phyloP scores from a whole-genome alignment of 176 grass and related monocot species.

The Oryza australiensis region DNA sequence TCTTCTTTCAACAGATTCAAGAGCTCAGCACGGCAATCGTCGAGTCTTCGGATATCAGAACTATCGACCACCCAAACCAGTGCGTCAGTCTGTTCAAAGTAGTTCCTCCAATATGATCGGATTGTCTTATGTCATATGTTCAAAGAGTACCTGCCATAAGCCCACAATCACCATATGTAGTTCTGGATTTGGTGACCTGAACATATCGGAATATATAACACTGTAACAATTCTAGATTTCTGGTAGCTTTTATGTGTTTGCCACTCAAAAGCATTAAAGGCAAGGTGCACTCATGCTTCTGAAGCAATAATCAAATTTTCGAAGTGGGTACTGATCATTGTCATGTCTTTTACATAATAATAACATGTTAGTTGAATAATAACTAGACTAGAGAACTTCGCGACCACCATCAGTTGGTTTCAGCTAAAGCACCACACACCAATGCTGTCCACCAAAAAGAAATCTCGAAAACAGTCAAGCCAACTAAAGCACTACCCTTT shows the following conservation, averaged over 20 bases:
- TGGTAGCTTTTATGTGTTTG: neutral
- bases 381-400: neutral
- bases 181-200: neutral
- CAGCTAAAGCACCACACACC: neutral
- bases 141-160: constrained; percentile 51
- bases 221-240: neutral
- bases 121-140: constrained; percentile 81
- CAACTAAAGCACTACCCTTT: neutral
- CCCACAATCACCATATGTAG: constrained; percentile 14
- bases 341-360: neutral
- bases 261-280: neutral
- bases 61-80: constrained; percentile 65
- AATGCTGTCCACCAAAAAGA: neutral
- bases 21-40: constrained; percentile 63
- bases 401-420: neutral
- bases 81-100: constrained; percentile 71
- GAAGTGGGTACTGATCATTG: neutral
- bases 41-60: constrained; percentile 48
- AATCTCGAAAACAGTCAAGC: neutral
- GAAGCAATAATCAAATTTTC: neutral
- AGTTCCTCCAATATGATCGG: constrained; percentile 66
- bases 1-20: constrained; percentile 72
- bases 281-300: neutral
- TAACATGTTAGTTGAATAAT: neutral
- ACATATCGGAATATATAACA: neutral